Evolutionary conservation across 108 stramenopile species (phyloP), one percentile per base, ranked within the genome.

Genomic region (Conticribra weissflogii): DNA sequence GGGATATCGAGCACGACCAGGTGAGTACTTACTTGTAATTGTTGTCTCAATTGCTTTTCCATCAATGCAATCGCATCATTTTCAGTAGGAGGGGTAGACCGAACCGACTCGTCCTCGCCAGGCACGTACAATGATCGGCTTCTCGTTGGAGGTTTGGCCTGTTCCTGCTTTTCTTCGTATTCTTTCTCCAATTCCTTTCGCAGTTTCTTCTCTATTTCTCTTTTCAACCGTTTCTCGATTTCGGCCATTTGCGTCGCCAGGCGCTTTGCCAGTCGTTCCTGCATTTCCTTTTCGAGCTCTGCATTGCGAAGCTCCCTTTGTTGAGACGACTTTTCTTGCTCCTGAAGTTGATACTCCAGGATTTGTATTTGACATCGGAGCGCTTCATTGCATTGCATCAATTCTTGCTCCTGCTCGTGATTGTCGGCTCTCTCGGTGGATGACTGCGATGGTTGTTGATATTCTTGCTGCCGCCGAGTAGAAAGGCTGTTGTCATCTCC

Each of bases 201-300:
- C 14, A 74, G 53, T 31, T 58, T 57, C 1, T 12, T 16, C 30
- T 74, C 74, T 41, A 74, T 61, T 8, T 32, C 58, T n/a, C 66
- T 9, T 12, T 12, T 41, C 36, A 41, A 41, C 36, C 36, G 36
- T 41, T 41, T 12, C 52, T 74, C 63, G 21, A 56, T 67, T 17
- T 66, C 65, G 3, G 65, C 34, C 59, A 74, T 52, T 45, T 74
- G 74, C 33, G 18, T 36, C 7, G 59, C 59, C 19, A 74, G 52
- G 46, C 74, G 66, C 29, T 67, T 51, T n/a, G 65, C 30, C 21
- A 74, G 25, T 15, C 74, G 65, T 14, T 74, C 66, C 32, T 74
- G 74, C 74, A 74, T 74, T 24, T 74, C 74, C 54, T 66, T 74
- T 32, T 74, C 74, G 27, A 74, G 23, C 27, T 66, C 36, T 16